Conservation (phyloP, 83 land plant genomes). For the Picea abies region DNA sequence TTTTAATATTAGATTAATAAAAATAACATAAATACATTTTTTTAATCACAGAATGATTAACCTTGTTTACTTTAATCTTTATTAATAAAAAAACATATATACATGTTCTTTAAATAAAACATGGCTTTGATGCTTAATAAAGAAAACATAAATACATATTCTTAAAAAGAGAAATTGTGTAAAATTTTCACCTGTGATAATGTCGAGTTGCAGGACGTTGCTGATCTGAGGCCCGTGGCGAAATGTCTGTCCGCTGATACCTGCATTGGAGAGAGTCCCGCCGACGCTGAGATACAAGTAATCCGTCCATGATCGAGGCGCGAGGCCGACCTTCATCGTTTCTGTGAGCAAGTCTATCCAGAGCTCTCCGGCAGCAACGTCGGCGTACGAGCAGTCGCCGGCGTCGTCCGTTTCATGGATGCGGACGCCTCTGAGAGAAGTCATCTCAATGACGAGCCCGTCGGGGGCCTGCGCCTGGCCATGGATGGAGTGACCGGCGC, state of each 20-base stretch:
- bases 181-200: conserved; percentile 65
- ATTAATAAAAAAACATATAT: no score
- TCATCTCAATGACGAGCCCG: conserved; percentile 74
- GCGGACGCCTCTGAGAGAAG: conserved; percentile 22
- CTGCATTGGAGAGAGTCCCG: conserved; percentile 82
- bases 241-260: conserved; percentile 80
- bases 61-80: no score
- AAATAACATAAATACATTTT: no score
- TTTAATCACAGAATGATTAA: no score
- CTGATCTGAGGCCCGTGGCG: conserved; percentile 78
- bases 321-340: conserved; percentile 46
- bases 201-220: conserved; percentile 72
- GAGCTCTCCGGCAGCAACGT: conserved; percentile 64
- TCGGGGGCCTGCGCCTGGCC: conserved; percentile 75
- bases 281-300: conserved; percentile 73
- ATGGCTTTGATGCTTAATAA: no score
- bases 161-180: neutral
- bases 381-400: conserved; percentile 38
- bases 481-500: conserved; percentile 67
- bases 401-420: conserved; percentile 10
- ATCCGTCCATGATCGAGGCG: conserved; percentile 81
- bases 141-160: no score
- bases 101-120: no score
- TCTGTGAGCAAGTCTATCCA: conserved; percentile 72
- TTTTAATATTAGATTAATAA: no score